A percentile compares a stretch with the other conserved stretches of the same genome.
These are phyloP conservation scores for Fusarium solani-melongenae DNA, from an alignment of 2,329 filamentous ascomycete species.

Conservation along the genomic window DNA sequence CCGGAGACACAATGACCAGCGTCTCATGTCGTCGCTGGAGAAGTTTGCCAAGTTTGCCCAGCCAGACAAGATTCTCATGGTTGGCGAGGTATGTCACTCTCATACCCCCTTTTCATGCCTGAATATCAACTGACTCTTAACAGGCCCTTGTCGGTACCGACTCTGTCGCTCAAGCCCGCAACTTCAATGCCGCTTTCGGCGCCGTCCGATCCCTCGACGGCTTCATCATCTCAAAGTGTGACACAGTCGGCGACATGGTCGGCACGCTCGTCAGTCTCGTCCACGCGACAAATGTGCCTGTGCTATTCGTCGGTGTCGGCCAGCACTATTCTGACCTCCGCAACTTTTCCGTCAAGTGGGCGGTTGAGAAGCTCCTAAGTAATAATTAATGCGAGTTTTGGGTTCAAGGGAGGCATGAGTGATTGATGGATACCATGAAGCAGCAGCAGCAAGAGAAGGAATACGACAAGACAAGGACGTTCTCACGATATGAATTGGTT, in stretches of 20 bases:
- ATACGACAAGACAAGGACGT: background rate
- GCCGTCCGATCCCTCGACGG: slow-evolving; percentile 84
- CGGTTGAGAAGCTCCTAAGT: slow-evolving; percentile 72
- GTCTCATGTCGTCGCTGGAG: slow-evolving; percentile 95
- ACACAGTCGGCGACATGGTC: slow-evolving; percentile 99
- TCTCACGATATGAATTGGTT: background rate
- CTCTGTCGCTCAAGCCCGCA: slow-evolving; percentile 92
- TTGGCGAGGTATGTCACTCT: slow-evolving; percentile 64
- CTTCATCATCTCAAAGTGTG: slow-evolving; percentile 98
- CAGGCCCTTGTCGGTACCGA: slow-evolving; percentile 93
- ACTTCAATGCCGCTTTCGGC: slow-evolving; percentile 95
- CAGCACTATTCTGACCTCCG: slow-evolving; percentile 76
- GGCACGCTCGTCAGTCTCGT: slow-evolving; percentile 96
- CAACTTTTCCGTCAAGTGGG: slow-evolving; percentile 77
- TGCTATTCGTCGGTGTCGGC: slow-evolving; percentile 86
- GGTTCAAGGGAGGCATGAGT: background rate
- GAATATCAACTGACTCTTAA: slow-evolving; percentile 2
- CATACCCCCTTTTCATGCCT: background rate
- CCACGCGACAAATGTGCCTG: slow-evolving; percentile 95
- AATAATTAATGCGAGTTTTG: slow-evolving; percentile 50
- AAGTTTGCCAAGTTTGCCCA: slow-evolving; percentile 97
- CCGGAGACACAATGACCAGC: slow-evolving; percentile 92
- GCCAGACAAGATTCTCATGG: slow-evolving; percentile 99
- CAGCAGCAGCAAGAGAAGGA: slow-evolving; percentile 14
- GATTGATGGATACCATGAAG: slow-evolving; percentile 1